phyloP scores from a whole-genome alignment of 1,284 basidiomycete species.

The Serendipita sp. region DNA sequence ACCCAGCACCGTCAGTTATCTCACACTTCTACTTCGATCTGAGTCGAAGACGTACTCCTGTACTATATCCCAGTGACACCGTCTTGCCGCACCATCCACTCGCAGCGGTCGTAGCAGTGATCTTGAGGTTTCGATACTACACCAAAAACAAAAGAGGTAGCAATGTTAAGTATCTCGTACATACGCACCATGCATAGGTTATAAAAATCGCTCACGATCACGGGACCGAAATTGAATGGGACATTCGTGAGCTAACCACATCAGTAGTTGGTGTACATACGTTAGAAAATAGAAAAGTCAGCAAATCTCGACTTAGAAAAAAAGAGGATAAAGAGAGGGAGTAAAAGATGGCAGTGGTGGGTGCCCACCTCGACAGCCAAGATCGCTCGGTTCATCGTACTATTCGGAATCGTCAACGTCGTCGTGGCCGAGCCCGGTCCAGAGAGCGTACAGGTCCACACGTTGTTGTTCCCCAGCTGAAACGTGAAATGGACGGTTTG shows the following conservation, averaged over 20 bases:
- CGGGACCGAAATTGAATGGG: conserved; percentile 9
- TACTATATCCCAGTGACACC: conserved; percentile 8
- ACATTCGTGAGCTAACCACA: conserved; percentile 8
- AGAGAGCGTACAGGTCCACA: conserved; percentile 21
- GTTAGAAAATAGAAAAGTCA: not conserved
- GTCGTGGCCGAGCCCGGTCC: conserved; percentile 19
- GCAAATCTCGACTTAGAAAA: not conserved
- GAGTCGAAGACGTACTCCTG: not conserved
- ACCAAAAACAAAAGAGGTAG: not conserved
- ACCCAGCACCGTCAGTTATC: not conserved
- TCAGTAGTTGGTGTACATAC: not conserved
- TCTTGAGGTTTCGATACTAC: conserved; percentile 7
- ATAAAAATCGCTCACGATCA: not conserved
- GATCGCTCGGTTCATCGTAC: conserved; percentile 20
- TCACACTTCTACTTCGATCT: too few relatives aligned
- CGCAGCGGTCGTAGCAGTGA: conserved; percentile 11
- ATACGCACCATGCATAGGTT: not conserved
- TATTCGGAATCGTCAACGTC: conserved; percentile 19
- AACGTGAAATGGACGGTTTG: conserved; percentile 22
- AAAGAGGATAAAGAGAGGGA: not conserved
- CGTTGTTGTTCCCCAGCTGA: conserved; percentile 13
- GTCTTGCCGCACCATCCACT: conserved; percentile 11
- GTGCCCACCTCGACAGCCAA: not conserved
- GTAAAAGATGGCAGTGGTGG: too few relatives aligned
- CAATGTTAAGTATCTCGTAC: not conserved